These are phyloP conservation scores for Parsonsia alboflavescens DNA, from an alignment of 257 asterid genomes.

Conservation along the genomic window DNA sequence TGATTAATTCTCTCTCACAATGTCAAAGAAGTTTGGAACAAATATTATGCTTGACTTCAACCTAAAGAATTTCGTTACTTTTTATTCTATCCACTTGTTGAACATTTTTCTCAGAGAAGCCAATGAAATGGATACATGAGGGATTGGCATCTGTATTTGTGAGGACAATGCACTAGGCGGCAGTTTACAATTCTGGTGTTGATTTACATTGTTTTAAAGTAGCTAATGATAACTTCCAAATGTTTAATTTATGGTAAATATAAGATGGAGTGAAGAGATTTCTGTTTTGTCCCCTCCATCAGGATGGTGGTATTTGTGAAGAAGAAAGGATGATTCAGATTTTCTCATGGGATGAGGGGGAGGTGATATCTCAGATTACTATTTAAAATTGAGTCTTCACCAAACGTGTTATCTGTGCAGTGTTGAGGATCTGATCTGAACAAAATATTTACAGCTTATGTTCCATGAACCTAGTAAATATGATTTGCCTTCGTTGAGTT, in stretches of 20 bases:
- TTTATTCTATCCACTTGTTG: neutral
- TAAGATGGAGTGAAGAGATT: neutral
- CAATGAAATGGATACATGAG: neutral
- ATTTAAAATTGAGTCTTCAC: neutral
- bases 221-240: neutral
- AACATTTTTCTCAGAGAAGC: neutral
- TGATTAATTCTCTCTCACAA: neutral
- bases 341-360: neutral
- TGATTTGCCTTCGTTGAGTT: neutral
- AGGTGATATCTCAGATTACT: neutral
- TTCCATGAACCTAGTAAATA: neutral
- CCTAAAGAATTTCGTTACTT: neutral
- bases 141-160: neutral
- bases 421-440: neutral
- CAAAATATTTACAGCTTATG: neutral
- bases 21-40: neutral
- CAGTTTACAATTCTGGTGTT: neutral
- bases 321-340: neutral
- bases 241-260: neutral
- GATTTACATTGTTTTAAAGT: neutral
- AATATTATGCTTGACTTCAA: neutral
- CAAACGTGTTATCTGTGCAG: neutral
- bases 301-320: neutral
- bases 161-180: neutral
- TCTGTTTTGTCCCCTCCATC: neutral